Conservation (phyloP, 306 rosid species). For the Cajanus cajan region DNA sequence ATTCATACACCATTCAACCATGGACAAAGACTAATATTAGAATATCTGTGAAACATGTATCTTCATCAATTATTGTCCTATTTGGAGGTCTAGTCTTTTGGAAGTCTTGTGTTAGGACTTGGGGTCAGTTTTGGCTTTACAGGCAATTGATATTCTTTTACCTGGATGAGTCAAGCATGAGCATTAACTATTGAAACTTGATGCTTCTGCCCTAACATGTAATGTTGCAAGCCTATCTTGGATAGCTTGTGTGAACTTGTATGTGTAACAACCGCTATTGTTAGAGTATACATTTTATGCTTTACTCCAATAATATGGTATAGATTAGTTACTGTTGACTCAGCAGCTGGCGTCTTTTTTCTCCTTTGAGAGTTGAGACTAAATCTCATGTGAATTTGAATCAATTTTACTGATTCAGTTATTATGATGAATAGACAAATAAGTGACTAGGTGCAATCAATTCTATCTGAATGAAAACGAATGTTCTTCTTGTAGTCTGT, state of each 20-base stretch:
- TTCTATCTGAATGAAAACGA: neutral
- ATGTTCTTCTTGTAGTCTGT: neutral
- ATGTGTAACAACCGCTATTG: neutral
- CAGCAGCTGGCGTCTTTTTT: neutral
- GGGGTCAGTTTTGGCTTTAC: neutral
- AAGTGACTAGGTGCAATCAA: neutral
- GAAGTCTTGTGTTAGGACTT: neutral
- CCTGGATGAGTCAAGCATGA: neutral
- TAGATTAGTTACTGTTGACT: neutral
- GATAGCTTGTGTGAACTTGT: neutral
- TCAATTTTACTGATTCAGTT: neutral
- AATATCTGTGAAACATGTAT: neutral
- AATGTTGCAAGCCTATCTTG: constrained; percentile 17
- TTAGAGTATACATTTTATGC: no score
- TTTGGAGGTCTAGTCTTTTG: neutral
- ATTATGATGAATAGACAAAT: neutral
- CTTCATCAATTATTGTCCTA: neutral
- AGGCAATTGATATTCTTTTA: neutral
- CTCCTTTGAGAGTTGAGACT: neutral
- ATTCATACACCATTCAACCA: neutral
- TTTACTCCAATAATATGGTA: no score
- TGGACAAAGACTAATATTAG: neutral
- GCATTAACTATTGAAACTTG: neutral
- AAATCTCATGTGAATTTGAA: neutral
- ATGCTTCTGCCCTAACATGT: constrained; percentile 6